A percentile compares a stretch with the other conserved stretches of the same genome.
phyloP scores from a whole-genome alignment of 371 early-diverging fungal species.

The Basidiobolus meristosporus region DNA sequence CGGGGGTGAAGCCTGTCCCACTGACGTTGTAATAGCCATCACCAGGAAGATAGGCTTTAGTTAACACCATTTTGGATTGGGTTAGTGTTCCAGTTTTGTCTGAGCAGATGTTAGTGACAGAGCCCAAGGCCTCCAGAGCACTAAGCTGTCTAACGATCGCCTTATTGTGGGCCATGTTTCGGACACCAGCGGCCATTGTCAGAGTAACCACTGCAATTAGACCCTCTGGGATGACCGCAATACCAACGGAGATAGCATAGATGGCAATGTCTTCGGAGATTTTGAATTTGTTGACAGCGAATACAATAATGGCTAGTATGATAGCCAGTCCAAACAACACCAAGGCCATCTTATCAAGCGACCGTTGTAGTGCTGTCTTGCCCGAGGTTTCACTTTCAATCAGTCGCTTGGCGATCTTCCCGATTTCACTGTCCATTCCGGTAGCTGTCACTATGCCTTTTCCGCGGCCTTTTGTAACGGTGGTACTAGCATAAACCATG shows the following conservation, averaged over 20 bases:
- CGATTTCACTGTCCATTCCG: conserved; percentile 79
- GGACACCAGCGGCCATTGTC: conserved; percentile 84
- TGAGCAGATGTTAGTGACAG: conserved; percentile 82
- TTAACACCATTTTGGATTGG: conserved; percentile 51
- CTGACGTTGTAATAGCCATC: conserved; percentile 35
- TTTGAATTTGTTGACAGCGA: conserved; percentile 35
- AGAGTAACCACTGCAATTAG: conserved; percentile 76
- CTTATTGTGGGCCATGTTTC: conserved; percentile 64
- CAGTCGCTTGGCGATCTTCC: conserved; percentile 73
- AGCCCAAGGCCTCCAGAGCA: conserved; percentile 76
- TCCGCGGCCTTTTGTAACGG: conserved; percentile 39
- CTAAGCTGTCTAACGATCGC: conserved; percentile 79
- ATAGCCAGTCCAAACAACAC: conserved; percentile 43
- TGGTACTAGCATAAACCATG: conserved; percentile 31
- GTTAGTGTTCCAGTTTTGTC: conserved; percentile 59
- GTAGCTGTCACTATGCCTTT: conserved; percentile 37
- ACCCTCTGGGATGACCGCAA: conserved; percentile 92
- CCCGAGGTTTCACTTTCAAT: conserved; percentile 34
- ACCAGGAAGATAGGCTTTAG: conserved; percentile 42
- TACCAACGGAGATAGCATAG: conserved; percentile 67
- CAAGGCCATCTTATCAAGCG: conserved; percentile 52
- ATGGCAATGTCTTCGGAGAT: conserved; percentile 30
- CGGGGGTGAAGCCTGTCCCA: conserved; percentile 41
- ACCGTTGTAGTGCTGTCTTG: conserved; percentile 53
- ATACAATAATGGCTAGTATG: conserved; percentile 46